Evolutionary conservation across 176 grass and related monocot genomes (phyloP), one percentile per base, ranked within the genome.

Genomic region (Tillandsia fasciculata): DNA sequence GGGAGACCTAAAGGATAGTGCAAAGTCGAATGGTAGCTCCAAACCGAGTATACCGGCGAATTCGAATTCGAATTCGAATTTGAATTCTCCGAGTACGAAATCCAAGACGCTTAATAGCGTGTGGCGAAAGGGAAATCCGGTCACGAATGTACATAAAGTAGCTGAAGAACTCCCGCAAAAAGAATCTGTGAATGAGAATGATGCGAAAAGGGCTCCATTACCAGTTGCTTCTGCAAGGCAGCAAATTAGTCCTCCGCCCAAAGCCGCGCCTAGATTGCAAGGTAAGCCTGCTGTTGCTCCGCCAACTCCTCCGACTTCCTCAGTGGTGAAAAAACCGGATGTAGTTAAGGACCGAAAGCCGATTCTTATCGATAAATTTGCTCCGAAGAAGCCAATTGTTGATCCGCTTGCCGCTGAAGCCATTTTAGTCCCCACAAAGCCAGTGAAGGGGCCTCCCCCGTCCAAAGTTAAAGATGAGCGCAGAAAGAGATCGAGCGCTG

Each of bases 71-170:
- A 84, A 68, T 56, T 78, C 74, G 9, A 78, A 73, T 66, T 65
- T 26, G 10, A 82, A 76, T 64, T 84, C 67, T 1, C 2, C 17
- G 9, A 17, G 8, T 7, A 87, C 75, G 63, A 97, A 82, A 69
- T 78, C 89, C 12, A 87, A 87, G 72, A 87, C 82, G 15, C 64
- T 87, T 9, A 97, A 92, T 71, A 97, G 89, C 15, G 93, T 97
- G 65, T 97, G 93, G 93, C 78, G 82, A 72, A 97, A 92, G 71
- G 93, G 93, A 18, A 91, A 90, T 64, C 82, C 93, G 20, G 88
- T 92, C 48, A 70, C 86, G 12, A 82, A 75, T 54, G 65, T 90
- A 65, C 76, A 72, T 56, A 89, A 85, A 74, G 83, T 83, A 11
- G 71, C 87, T 59, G 87, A 79, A 82, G 93, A 92, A 63, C 74